Evolutionary conservation across 805 yeast species (phyloP).

Genomic region (Sungouiozyma ichnusensis): DNA sequence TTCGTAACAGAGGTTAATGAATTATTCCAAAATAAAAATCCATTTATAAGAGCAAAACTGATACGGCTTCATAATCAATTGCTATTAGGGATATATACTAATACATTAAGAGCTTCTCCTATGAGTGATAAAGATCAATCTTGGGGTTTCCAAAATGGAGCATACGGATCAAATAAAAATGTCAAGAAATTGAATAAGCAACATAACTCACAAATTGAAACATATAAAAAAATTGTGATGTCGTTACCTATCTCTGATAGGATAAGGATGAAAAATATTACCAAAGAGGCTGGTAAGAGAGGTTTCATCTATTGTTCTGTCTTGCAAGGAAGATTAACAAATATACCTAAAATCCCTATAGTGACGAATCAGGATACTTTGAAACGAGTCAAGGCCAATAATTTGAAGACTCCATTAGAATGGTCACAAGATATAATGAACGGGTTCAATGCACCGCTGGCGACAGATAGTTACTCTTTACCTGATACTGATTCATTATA

Average conservation of each 20-base stretch:
- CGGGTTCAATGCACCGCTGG: conserved; percentile 71
- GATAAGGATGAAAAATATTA: conserved; percentile 70
- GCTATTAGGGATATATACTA: conserved; percentile 71
- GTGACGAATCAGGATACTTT: conserved; percentile 29
- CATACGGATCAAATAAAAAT: conserved; percentile 38
- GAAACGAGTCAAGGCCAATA: conserved; percentile 24
- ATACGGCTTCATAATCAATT: conserved; percentile 65
- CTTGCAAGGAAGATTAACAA: conserved; percentile 51
- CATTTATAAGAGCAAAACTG: conserved; percentile 8
- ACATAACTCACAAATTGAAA: conserved; percentile 62
- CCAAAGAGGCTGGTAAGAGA: conserved; percentile 72
- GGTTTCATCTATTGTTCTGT: conserved; percentile 62
- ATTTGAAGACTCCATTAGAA: conserved; percentile 40
- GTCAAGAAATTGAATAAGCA: conserved; percentile 29
- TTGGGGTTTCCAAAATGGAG: conserved; percentile 40
- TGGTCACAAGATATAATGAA: conserved; percentile 92
- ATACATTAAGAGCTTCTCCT: conserved; percentile 71
- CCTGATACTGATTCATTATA: conserved; percentile 70
- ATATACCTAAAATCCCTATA: conserved; percentile 72
- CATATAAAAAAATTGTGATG: conserved; percentile 76
- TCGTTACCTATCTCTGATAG: conserved; percentile 78
- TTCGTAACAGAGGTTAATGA: conserved; percentile 47
- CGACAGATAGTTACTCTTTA: conserved; percentile 66
- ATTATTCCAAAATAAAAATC: conserved; percentile 31
- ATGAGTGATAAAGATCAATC: conserved; percentile 63